phyloP scores from a whole-genome alignment of 163 green algal species.

The Picocystis sp. region DNA sequence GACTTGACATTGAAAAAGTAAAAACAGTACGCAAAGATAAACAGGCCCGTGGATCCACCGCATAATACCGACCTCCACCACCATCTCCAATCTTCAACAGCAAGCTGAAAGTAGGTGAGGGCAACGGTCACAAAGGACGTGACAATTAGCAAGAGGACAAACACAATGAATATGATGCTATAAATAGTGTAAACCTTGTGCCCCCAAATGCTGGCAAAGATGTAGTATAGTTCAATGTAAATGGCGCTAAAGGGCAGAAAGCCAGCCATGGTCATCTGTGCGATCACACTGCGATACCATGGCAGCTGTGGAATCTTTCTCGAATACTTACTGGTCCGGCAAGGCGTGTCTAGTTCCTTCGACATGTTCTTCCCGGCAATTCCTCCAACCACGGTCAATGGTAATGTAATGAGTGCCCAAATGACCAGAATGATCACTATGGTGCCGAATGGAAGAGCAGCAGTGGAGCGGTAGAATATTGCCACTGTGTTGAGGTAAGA shows the following conservation, averaged over 20 bases:
- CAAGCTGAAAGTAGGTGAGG: slow-evolving; percentile 15
- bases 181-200: slow-evolving; percentile 16
- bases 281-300: not conserved
- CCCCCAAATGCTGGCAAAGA: slow-evolving; percentile 5
- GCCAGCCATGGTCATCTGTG: slow-evolving; percentile 7
- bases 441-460: slow-evolving; percentile 67
- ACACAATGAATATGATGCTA: slow-evolving; percentile 15
- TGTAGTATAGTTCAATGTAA: slow-evolving; percentile 9
- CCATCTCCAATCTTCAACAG: slow-evolving; percentile 12
- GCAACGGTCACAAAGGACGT: slow-evolving; percentile 13
- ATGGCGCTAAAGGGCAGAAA: slow-evolving; percentile 14
- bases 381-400: not conserved
- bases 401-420: slow-evolving; percentile 4
- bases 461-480: slow-evolving; percentile 55
- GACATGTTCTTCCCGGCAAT: slow-evolving; percentile 22
- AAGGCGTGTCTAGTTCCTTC: slow-evolving; percentile 39
- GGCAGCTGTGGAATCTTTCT: slow-evolving; percentile 2
- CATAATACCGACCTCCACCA: slow-evolving; percentile 12
- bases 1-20: slow-evolving; percentile 12
- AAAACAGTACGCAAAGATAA: slow-evolving; percentile 12
- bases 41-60: slow-evolving; percentile 11
- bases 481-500: slow-evolving; percentile 79
- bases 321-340: slow-evolving; percentile 53
- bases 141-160: slow-evolving; percentile 11
- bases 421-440: slow-evolving; percentile 66